Evolutionary conservation across 1,139 yeast species (phyloP).

Genomic region (Geotrichum bryndzae): DNA sequence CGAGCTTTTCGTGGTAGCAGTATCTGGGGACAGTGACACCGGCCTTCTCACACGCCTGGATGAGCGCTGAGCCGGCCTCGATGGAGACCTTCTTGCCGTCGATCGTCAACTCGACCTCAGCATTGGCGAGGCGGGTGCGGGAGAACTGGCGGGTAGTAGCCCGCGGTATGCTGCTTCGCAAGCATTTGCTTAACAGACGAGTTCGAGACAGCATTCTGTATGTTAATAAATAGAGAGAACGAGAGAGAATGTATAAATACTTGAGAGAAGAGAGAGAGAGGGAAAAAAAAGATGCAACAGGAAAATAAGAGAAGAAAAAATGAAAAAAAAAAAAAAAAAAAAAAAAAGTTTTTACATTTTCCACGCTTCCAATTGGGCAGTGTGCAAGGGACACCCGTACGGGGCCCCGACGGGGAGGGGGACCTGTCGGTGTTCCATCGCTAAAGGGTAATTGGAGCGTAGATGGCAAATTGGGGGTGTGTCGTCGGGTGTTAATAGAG

Average conservation of each 20-base stretch:
- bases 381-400: neutral
- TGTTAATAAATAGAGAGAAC: neutral
- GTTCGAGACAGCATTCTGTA: slow-evolving; percentile 20
- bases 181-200: slow-evolving; percentile 13
- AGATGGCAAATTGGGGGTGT: too few relatives aligned
- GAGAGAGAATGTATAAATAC: neutral
- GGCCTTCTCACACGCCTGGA: slow-evolving; percentile 88
- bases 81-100: slow-evolving; percentile 73
- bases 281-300: neutral
- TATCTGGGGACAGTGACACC: slow-evolving; percentile 84
- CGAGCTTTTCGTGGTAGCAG: slow-evolving; percentile 86
- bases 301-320: neutral
- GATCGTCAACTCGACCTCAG: slow-evolving; percentile 67
- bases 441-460: too few relatives aligned
- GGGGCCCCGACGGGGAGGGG: neutral
- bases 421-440: too few relatives aligned
- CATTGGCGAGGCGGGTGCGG: slow-evolving; percentile 29
- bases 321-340: neutral
- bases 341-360: slow-evolving; percentile 7
- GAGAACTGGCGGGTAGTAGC: slow-evolving; percentile 27
- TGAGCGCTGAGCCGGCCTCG: slow-evolving; percentile 82
- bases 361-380: slow-evolving; percentile 7
- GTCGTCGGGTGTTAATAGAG: too few relatives aligned
- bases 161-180: slow-evolving; percentile 16
- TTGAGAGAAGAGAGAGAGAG: neutral